Base-by-base conservation (phyloP, 768 basidiomycete species). In the Boletus subcaerulescens region DNA sequence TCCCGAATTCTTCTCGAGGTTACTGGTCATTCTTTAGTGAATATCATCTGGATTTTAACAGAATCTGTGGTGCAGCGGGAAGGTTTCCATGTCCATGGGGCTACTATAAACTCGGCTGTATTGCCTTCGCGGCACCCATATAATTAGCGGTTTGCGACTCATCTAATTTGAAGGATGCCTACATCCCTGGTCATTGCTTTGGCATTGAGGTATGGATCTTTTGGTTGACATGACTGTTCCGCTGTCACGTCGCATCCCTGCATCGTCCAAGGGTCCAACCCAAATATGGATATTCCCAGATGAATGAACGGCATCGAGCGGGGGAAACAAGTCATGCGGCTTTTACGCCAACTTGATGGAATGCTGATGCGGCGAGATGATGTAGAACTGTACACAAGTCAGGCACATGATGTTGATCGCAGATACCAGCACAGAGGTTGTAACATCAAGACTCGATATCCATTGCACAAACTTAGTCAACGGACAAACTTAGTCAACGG, bases 341-440 rank as follows among this genome's bases (percentile, higher is more conserved):
- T 11, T 33, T 33, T 39, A 15, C 7, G 35, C 35, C 35, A 12
- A 15, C 13, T 12, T 36, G 35, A 26, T 26, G 4, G 13, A 15
- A 13, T 12, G 14, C 45, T 62, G 36, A 64, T 29, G n/a, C n/a
- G 11, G 3, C 13, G 11, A 5, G 45, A 48, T 20, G 43, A 29
- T 9, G 32, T 55, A 93, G 89, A 87, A 86, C 52, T 89, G 90
- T 47, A 91, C 93, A 3, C 91, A 93, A 70, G 87, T 85, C 15
- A 93, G 95, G 66, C 92, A 95, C 67, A 93, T 86, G 82, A 74
- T 97, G 8, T 74, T 94, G 29, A 89, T 96, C 50, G 94, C 91
- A 1, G 78, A 91, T 33, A 71, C 66, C 7, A 91, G 91, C 0
- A 84, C 76, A n/a, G 90, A 94, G 3, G 82, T 95, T 7, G 75